Evolutionary conservation across 495 filamentous ascomycete genomes (phyloP).

Genomic region (Endocarpon pusillum): DNA sequence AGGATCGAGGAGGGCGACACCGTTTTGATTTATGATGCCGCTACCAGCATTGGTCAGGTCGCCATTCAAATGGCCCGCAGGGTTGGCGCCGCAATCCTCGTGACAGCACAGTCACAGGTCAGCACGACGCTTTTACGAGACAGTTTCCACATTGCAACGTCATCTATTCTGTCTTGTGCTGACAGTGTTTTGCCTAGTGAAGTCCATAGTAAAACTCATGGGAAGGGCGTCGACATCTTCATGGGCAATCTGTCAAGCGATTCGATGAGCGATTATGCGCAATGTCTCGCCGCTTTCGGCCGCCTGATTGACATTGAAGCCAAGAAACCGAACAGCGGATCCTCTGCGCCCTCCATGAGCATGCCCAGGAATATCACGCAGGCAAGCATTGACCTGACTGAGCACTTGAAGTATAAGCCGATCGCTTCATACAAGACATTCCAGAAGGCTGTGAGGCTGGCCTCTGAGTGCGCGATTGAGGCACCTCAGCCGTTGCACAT

Average conservation of each 20-base stretch:
- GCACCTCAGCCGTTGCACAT: background rate
- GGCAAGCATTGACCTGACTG: slow-evolving; percentile 3
- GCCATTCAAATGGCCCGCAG: slow-evolving; percentile 34
- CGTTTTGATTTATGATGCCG: slow-evolving; percentile 15
- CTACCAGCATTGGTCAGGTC: slow-evolving; percentile 30
- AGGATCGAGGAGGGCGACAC: slow-evolving; percentile 10
- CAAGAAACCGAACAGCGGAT: background rate
- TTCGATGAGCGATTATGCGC: background rate
- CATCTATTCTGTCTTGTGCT: background rate
- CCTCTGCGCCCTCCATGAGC: background rate
- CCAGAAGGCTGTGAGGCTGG: background rate
- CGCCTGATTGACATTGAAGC: slow-evolving; percentile 3
- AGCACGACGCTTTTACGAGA: background rate
- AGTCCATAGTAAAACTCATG: slow-evolving; percentile 1
- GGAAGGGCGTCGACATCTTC: slow-evolving; percentile 2
- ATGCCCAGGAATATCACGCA: slow-evolving; percentile 2
- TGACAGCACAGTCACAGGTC: slow-evolving; percentile 17
- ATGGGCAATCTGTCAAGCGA: slow-evolving; percentile 1
- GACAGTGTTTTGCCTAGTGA: background rate
- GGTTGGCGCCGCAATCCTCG: slow-evolving; percentile 36
- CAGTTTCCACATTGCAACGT: background rate
- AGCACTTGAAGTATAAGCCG: slow-evolving; percentile 1
- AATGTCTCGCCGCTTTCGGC: slow-evolving; percentile 1
- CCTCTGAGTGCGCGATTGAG: background rate
- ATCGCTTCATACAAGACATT: slow-evolving; percentile 3